phyloP scores from a whole-genome alignment of 176 grass and related monocot genomes.

The Melocanna baccifera region DNA sequence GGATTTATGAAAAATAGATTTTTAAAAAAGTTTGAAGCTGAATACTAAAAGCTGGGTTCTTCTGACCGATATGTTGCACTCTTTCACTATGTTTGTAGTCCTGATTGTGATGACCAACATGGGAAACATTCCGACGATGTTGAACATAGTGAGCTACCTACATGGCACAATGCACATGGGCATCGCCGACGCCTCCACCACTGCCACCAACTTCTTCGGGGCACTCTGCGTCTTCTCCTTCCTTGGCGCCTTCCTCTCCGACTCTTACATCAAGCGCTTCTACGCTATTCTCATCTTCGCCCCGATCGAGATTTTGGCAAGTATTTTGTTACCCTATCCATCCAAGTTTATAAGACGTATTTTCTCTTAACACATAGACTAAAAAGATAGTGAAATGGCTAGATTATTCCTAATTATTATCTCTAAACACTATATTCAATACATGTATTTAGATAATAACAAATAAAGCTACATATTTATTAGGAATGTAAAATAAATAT shows the following conservation, averaged over 20 bases:
- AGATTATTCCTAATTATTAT: too few species aligned
- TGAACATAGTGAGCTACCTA: conserved; percentile 64
- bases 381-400: too few species aligned
- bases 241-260: conserved; percentile 63
- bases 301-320: conserved; percentile 48
- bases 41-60: neutral
- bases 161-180: conserved; percentile 66
- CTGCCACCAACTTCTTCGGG: conserved; percentile 36
- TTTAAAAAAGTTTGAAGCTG: neutral
- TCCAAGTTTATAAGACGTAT: too few species aligned
- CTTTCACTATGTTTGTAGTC: neutral
- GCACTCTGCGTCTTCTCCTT: conserved; percentile 52
- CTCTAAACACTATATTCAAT: too few species aligned
- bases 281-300: conserved; percentile 59
- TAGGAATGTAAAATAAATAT: too few species aligned
- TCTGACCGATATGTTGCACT: neutral
- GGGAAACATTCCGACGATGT: conserved; percentile 35
- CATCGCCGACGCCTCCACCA: conserved; percentile 43
- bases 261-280: conserved; percentile 64
- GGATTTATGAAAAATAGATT: neutral
- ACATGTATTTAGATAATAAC: too few species aligned
- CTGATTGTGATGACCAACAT: conserved; percentile 38
- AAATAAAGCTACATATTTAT: too few species aligned
- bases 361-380: too few species aligned
- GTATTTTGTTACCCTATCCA: neutral